These are phyloP conservation scores for Coprinopsis marcescibilis DNA, from an alignment of 768 basidiomycete genomes.

Conservation along the genomic window DNA sequence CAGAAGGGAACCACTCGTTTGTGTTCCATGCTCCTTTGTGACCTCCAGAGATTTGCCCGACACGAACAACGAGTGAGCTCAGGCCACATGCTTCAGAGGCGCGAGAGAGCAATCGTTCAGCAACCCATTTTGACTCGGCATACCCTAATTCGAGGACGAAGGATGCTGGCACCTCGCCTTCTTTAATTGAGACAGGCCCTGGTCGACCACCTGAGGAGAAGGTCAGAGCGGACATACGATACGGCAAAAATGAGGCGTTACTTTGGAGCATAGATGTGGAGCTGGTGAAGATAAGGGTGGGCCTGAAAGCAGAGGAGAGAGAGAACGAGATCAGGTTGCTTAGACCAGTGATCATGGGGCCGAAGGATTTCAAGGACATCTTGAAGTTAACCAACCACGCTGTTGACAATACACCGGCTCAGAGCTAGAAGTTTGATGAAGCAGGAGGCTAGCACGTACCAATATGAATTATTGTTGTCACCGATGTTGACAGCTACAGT, in stretches of 20 bases:
- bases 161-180: neutral
- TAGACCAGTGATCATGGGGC: slow-evolving; percentile 14
- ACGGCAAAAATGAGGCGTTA: neutral
- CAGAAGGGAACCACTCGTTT: slow-evolving; percentile 30
- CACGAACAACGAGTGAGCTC: slow-evolving; percentile 21
- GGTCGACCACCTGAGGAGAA: neutral
- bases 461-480: neutral
- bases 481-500: no score
- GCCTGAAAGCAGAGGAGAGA: neutral
- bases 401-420: neutral
- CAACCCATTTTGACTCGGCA: neutral
- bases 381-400: slow-evolving; percentile 31
- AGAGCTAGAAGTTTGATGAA: no score
- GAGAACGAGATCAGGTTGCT: slow-evolving; percentile 26
- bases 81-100: neutral
- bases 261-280: neutral
- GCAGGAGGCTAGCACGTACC: neutral
- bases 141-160: neutral
- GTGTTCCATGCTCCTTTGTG: slow-evolving; percentile 28
- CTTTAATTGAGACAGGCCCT: neutral
- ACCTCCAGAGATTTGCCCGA: slow-evolving; percentile 31
- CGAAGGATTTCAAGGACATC: neutral
- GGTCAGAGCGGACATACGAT: neutral
- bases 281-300: neutral
- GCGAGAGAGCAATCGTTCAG: neutral